Base-by-base conservation (phyloP, 305 asterid genomes). In the Coffea humblotiana region DNA sequence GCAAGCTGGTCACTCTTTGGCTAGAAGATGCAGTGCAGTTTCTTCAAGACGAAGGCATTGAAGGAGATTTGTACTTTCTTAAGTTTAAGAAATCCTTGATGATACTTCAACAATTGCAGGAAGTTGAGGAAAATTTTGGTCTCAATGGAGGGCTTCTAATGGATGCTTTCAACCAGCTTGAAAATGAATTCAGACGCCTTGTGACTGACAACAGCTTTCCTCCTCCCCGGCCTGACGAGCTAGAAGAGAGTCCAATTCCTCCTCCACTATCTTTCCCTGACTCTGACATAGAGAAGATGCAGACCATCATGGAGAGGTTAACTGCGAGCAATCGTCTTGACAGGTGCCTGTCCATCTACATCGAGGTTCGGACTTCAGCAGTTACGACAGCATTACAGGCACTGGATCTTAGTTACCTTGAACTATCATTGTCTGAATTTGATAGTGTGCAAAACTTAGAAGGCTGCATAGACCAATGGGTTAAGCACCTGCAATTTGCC, bases 1-100 rank as follows among this genome's bases (percentile, higher is more conserved):
- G 95, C 87, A 73, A 82, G 56, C 67, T 95, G 85, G 92, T 88
- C 51, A 81, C 89, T 73, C 79, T 90, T 74, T 95, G 99, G 98
- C 86, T 95, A 43, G 91, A 93, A 64, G 97, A 89, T 14, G 91
- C 87, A 40, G 68, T 84, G 67, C 88, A 75, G 58, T 84, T 86
- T 63, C 83, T 91, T 74, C 75, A 72, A 47, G 81, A 69, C 69
- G 78, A 80, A 10, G 85, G 75, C 16, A 78, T 75, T 71, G 78
- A 75, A 61, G 83, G 74, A 4, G 88, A 85, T 45, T 82, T 84
- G 88, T 89, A 88, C 77, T 70, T 83, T 29, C 58, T 29, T 16
- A 89, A 84, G 48, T 84, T 90, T 67, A 81, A 80, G 65, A 90
- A 83, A 79, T 83, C 86, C 32, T 19, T 91, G 85, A 79, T 71